Base-by-base conservation (phyloP, 169 alveolate species). In the Cytauxzoon felis region DNA sequence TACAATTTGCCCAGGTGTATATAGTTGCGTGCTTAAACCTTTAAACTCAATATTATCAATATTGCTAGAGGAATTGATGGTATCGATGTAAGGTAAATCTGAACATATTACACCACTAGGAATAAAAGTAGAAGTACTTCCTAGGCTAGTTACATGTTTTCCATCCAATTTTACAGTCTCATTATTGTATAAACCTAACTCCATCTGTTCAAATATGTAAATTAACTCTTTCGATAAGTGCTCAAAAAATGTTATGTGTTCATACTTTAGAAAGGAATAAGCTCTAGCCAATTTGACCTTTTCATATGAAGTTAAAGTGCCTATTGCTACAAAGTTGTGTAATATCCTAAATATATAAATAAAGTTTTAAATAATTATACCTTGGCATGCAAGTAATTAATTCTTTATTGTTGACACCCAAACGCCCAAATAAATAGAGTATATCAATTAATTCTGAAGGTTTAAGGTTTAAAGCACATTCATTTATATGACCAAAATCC, bases 161-260 rank as follows among this genome's bases (percentile, higher is more conserved):
- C 42, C 19, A n/a, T 34, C 72, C 27, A 4, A 29, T 11, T 43
- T 13, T 2, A 16, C 40, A 9, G 5, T 45, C 1, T 23, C 61
- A 11, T n/a, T 21, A n/a, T 24, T 23, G 54, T 57, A 73, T 27
- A 57, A 56, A 23, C 84, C 84, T n/a, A 30, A 29, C n/a, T 73
- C 84, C 63, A 52, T 59, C 18, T 54, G 53, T 7, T 67, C 61
- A 19, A 76, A 66, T 0, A 64, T 64, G 4, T 51, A 16, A 19
- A 52, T 47, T 0, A 76, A 70, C 38, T 76, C 86, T 32, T 66
- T 66, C 9, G 81, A 49, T 0, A 76, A 49, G 19, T 76, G 80
- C 18, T 27, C 60, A 41, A 66, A 65, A 48, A 76, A 76, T 6
- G 86, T 76, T 21, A 76, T 76, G 60, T 76, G 86, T 58, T 65